phyloP scores from a whole-genome alignment of 192 early-diverging fungal species.

The Thamnidium elegans region DNA sequence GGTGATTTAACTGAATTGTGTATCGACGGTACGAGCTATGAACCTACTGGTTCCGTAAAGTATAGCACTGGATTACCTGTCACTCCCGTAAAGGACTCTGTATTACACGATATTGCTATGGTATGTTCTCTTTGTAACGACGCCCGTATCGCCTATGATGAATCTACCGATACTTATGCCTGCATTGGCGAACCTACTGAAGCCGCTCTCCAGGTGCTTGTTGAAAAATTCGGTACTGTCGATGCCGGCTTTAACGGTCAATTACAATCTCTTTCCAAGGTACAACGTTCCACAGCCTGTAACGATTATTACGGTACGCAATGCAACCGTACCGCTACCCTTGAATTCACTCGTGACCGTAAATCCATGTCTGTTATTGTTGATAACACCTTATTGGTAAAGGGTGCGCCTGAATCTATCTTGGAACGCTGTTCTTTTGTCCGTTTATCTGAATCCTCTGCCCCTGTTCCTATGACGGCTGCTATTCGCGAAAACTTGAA shows the following conservation, averaged over 20 bases:
- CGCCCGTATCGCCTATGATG: slow-evolving; percentile 78
- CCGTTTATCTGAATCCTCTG: slow-evolving; percentile 44
- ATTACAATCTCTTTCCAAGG: slow-evolving; percentile 44
- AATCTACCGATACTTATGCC: slow-evolving; percentile 53
- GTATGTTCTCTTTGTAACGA: slow-evolving; percentile 93
- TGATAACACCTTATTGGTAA: slow-evolving; percentile 69
- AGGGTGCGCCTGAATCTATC: slow-evolving; percentile 93
- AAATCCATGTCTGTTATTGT: slow-evolving; percentile 98
- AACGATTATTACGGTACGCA: slow-evolving; percentile 69
- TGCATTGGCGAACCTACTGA: slow-evolving; percentile 98
- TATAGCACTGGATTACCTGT: slow-evolving; percentile 21
- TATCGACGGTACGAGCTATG: slow-evolving; percentile 85
- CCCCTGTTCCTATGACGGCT: slow-evolving; percentile 61
- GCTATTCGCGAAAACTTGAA: slow-evolving; percentile 58
- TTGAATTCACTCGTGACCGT: slow-evolving; percentile 96
- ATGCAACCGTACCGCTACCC: slow-evolving; percentile 60
- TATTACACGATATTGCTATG: slow-evolving; percentile 74
- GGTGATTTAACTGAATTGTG: slow-evolving; percentile 62
- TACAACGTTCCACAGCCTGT: slow-evolving; percentile 63
- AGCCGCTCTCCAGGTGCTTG: slow-evolving; percentile 90
- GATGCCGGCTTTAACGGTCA: slow-evolving; percentile 63
- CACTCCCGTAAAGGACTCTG: slow-evolving; percentile 45
- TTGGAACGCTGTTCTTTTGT: slow-evolving; percentile 81
- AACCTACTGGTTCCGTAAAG: slow-evolving; percentile 70
- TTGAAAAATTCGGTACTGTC: slow-evolving; percentile 88